Evolutionary conservation across 371 early-diverging fungal genomes (phyloP).

Genomic region (Circinella umbellata): DNA sequence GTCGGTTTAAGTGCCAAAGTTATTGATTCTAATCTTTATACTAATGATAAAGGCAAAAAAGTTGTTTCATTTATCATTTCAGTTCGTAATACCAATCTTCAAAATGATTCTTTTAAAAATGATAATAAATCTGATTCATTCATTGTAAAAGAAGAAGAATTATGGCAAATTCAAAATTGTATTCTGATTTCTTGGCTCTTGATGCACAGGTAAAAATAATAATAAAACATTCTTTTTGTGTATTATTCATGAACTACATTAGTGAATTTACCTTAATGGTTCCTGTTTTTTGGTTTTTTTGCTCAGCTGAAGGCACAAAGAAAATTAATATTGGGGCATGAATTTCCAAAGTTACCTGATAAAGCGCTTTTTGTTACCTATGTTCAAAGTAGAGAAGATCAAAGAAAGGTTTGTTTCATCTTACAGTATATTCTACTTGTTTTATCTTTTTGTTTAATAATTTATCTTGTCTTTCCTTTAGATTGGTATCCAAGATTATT

Average conservation of each 20-base stretch:
- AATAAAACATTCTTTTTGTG: background rate
- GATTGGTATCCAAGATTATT: constrained; percentile 75
- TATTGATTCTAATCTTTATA: constrained; percentile 63
- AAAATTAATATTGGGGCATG: constrained; percentile 45
- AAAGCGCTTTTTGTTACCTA: constrained; percentile 78
- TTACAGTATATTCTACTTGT: background rate
- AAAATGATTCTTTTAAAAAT: too few relatives aligned
- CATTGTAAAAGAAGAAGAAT: constrained; percentile 35
- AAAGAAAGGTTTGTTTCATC: constrained; percentile 62
- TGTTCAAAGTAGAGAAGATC: constrained; percentile 78
- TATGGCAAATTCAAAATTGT: constrained; percentile 83
- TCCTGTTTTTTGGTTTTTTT: background rate
- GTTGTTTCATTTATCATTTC: constrained; percentile 58
- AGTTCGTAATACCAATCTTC: constrained; percentile 28
- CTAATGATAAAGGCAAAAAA: constrained; percentile 75
- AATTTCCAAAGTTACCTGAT: constrained; percentile 79
- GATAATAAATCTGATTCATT: background rate
- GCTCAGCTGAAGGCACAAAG: constrained; percentile 57
- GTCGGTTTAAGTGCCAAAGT: constrained; percentile 59
- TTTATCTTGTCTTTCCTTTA: constrained; percentile 9
- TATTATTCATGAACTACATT: background rate
- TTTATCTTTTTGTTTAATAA: background rate
- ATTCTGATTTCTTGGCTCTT: constrained; percentile 77
- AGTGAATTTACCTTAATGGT: too few relatives aligned
- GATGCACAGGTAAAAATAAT: constrained; percentile 63